Conservation (phyloP, 306 rosid genomes). For the Dalbergia cultrata region DNA sequence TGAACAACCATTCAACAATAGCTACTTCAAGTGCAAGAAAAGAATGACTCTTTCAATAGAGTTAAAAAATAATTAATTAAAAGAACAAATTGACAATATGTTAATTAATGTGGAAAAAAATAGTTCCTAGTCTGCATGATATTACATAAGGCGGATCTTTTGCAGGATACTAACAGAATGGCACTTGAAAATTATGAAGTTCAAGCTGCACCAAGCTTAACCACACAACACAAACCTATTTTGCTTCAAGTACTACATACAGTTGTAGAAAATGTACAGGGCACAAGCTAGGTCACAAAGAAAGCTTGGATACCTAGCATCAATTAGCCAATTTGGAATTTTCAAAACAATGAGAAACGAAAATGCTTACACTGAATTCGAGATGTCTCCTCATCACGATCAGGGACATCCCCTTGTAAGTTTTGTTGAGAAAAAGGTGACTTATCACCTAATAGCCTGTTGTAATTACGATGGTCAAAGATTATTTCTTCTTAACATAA, state of each 20-base stretch:
- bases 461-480: constrained; percentile 24
- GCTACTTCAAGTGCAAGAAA: constrained; percentile 3
- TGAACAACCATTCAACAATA: constrained; percentile 9
- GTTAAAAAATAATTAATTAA: constrained; percentile 4
- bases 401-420: constrained; percentile 80
- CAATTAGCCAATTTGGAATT: constrained; percentile 2
- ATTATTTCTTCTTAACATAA: constrained; percentile 26
- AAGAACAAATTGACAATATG: neutral
- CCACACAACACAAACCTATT: neutral
- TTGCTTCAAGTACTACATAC: constrained; percentile 4
- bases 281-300: constrained; percentile 5
- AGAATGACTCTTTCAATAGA: neutral
- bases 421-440: constrained; percentile 90
- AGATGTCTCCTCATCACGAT: constrained; percentile 91
- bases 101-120: constrained; percentile 11
- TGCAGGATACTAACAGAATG: constrained; percentile 8
- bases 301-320: neutral
- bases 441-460: constrained; percentile 84
- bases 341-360: neutral
- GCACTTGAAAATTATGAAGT: neutral
- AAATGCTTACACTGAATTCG: constrained; percentile 77
- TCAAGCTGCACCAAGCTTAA: neutral
- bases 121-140: constrained; percentile 9
- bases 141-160: neutral
- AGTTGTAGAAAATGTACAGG: neutral